These are phyloP conservation scores for Giardia duodenalis DNA, from an alignment of 208 protist species.

Conservation along the genomic window DNA sequence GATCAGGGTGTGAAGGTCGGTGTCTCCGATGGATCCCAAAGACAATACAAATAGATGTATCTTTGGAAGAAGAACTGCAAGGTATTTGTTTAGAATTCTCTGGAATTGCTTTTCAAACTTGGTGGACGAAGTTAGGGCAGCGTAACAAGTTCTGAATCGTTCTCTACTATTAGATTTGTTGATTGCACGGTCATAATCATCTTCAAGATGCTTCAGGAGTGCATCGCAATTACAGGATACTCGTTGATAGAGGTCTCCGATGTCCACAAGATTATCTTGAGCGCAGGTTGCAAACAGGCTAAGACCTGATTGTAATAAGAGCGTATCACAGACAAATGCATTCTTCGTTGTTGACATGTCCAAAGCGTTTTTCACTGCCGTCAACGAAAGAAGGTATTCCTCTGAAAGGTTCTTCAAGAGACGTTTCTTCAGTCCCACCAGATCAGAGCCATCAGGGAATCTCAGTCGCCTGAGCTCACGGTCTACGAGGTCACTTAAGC, in stretches of 20 bases:
- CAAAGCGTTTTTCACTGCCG: neutral
- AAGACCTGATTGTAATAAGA: neutral
- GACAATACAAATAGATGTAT: neutral
- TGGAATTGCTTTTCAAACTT: neutral
- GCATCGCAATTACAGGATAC: neutral
- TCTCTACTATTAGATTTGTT: no score
- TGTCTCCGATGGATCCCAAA: neutral
- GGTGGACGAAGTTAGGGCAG: neutral
- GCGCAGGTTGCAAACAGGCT: neutral
- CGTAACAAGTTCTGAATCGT: neutral
- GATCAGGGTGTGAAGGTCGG: neutral
- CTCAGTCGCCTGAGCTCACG: neutral
- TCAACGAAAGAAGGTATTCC: neutral
- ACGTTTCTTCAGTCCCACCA: no score
- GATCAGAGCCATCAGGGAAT: no score
- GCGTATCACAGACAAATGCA: neutral
- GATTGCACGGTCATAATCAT: neutral
- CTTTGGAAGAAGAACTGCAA: neutral
- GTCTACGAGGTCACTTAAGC: neutral
- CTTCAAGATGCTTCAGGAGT: neutral
- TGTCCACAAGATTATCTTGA: neutral
- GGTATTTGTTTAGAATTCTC: neutral
- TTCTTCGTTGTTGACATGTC: neutral
- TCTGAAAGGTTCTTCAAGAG: no score
- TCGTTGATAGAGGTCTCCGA: neutral